These are phyloP conservation scores for Ceratocystis huliohia DNA, from an alignment of 2,329 filamentous ascomycete genomes.

Conservation along the genomic window DNA sequence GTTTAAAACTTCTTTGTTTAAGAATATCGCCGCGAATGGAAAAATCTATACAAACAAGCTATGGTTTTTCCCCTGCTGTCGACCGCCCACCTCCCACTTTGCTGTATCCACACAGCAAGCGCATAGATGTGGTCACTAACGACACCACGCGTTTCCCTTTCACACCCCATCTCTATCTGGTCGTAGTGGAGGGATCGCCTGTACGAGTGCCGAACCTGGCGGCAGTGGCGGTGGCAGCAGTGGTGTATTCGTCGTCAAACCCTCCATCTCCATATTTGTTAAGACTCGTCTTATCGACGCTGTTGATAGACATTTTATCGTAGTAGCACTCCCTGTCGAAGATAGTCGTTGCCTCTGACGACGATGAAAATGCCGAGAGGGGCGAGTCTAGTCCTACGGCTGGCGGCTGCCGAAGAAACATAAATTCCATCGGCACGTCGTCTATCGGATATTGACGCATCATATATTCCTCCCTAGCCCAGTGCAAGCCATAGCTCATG, in stretches of 20 bases:
- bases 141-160: neutral
- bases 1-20: too few relatives aligned
- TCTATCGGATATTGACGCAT: neutral
- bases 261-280: neutral
- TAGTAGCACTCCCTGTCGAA: neutral
- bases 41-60: neutral
- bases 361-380: neutral
- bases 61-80: neutral
- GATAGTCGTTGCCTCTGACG: neutral
- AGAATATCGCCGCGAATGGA: too few relatives aligned
- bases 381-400: neutral
- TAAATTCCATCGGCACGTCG: neutral
- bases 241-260: neutral
- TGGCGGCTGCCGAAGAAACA: neutral
- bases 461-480: neutral
- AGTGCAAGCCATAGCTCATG: neutral
- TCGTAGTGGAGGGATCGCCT: neutral
- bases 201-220: neutral
- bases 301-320: neutral
- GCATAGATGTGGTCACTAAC: neutral
- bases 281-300: slow-evolving; percentile 1
- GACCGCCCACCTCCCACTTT: neutral
- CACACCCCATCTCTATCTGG: slow-evolving; percentile 4
- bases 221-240: neutral
- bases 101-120: slow-evolving; percentile 1